phyloP scores from a whole-genome alignment of 2,329 filamentous ascomycete genomes.

The Aspergillus tubingensis region DNA sequence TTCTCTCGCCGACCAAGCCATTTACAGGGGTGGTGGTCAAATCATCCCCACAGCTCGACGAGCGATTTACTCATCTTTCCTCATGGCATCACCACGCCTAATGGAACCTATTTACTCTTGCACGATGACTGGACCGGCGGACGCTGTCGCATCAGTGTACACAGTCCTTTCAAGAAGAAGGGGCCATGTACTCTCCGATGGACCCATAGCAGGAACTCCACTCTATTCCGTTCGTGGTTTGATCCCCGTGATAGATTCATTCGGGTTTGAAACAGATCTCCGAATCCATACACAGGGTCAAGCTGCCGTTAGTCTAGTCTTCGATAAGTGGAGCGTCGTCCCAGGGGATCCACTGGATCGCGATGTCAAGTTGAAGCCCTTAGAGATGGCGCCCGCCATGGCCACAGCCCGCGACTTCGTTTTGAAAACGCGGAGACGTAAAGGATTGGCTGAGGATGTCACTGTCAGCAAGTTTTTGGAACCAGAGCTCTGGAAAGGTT shows the following conservation, averaged over 20 bases:
- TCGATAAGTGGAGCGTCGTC: conserved; percentile 94
- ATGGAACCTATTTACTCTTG: conserved; percentile 97
- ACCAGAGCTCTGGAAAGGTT: conserved; percentile 83
- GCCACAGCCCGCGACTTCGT: conserved; percentile 94
- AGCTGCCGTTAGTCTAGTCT: conserved; percentile 86
- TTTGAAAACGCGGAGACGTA: conserved; percentile 88
- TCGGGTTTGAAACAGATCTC: conserved; percentile 96
- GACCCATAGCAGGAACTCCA: conserved; percentile 89
- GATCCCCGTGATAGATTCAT: conserved; percentile 93
- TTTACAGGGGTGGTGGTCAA: conserved; percentile 92
- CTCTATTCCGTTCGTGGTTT: conserved; percentile 89
- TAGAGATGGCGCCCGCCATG: conserved; percentile 86
- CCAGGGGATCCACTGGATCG: conserved; percentile 93
- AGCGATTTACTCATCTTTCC: conserved; percentile 91
- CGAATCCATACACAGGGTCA: conserved; percentile 94
- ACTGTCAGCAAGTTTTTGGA: conserved; percentile 95
- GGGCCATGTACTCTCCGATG: conserved; percentile 92
- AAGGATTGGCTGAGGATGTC: conserved; percentile 93
- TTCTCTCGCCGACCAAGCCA: conserved; percentile 80
- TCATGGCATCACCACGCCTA: conserved; percentile 92
- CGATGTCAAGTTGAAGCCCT: conserved; percentile 74
- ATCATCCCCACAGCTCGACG: conserved; percentile 94
- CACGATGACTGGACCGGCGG: conserved; percentile 88
- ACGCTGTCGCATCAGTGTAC: conserved; percentile 85
- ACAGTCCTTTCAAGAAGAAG: conserved; percentile 84